These are phyloP conservation scores for Fraxinus xanthoxyloides DNA, from an alignment of 305 asterid genomes.

Conservation along the genomic window DNA sequence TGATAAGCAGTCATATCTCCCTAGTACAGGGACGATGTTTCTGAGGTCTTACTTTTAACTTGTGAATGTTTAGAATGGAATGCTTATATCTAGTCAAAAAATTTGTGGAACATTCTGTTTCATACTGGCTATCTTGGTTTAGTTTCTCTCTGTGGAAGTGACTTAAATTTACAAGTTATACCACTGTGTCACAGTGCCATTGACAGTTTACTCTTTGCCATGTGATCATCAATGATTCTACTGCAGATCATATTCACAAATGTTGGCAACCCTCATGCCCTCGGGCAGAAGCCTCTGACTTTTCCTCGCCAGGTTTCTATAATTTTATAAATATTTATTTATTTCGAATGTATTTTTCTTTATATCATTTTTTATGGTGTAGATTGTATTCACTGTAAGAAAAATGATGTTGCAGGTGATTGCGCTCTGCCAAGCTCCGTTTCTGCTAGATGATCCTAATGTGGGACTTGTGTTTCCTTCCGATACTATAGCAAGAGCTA, in stretches of 20 bases:
- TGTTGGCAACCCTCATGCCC: slow-evolving; percentile 97
- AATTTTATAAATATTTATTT: neutral
- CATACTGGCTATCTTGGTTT: neutral
- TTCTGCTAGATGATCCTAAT: slow-evolving; percentile 90
- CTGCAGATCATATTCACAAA: slow-evolving; percentile 87
- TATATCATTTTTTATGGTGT: neutral
- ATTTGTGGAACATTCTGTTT: neutral
- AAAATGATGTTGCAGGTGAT: slow-evolving; percentile 51
- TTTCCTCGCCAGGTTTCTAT: slow-evolving; percentile 87
- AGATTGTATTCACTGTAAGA: neutral
- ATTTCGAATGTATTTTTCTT: neutral
- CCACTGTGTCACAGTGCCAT: neutral
- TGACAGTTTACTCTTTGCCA: neutral
- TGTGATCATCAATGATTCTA: slow-evolving; percentile 16
- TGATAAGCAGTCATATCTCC: neutral
- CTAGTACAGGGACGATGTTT: neutral
- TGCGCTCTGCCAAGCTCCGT: slow-evolving; percentile 99
- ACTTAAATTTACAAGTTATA: neutral
- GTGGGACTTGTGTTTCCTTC: slow-evolving; percentile 93
- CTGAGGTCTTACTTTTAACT: neutral
- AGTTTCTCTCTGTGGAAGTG: neutral
- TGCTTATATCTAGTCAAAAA: neutral
- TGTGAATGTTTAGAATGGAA: neutral
- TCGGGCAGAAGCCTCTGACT: slow-evolving; percentile 90
- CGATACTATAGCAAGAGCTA: slow-evolving; percentile 94